Evolutionary conservation across 345 rosid genomes (phyloP).

Genomic region (Clausena lansium): DNA sequence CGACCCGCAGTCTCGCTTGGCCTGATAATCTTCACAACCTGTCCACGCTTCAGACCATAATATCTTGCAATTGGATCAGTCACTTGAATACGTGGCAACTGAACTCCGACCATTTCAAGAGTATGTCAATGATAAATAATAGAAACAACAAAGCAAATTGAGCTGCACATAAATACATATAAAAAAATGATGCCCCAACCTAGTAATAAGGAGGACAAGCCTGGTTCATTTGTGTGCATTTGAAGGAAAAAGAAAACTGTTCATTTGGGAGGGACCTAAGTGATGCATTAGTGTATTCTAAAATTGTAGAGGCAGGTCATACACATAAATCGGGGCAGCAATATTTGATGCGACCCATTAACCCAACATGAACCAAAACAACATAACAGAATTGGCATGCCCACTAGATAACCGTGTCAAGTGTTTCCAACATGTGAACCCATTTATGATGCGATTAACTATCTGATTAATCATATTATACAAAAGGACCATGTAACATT

Average conservation of each 20-base stretch:
- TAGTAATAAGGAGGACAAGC: neutral
- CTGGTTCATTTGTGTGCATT: neutral
- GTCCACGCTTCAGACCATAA: conserved; percentile 67
- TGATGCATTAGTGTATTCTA: neutral
- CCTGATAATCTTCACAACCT: conserved; percentile 69
- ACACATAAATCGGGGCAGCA: too few relatives aligned
- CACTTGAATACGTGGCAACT: conserved; percentile 67
- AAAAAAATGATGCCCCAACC: neutral
- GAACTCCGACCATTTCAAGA: conserved; percentile 15
- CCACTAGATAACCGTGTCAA: neutral
- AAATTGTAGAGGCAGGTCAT: neutral
- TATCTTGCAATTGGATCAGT: conserved; percentile 68
- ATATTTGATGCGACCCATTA: neutral
- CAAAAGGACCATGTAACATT: too few relatives aligned
- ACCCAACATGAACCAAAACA: neutral
- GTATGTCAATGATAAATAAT: neutral
- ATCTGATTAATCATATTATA: neutral
- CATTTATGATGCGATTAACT: too few relatives aligned
- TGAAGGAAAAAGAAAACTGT: neutral
- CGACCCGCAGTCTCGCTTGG: conserved; percentile 77
- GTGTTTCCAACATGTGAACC: neutral
- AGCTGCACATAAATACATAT: neutral
- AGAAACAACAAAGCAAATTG: neutral
- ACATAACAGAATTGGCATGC: neutral
- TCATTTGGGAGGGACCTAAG: neutral